These are phyloP conservation scores for Phalaenopsis equestris DNA, from an alignment of 106 monocot genomes.

Conservation along the genomic window DNA sequence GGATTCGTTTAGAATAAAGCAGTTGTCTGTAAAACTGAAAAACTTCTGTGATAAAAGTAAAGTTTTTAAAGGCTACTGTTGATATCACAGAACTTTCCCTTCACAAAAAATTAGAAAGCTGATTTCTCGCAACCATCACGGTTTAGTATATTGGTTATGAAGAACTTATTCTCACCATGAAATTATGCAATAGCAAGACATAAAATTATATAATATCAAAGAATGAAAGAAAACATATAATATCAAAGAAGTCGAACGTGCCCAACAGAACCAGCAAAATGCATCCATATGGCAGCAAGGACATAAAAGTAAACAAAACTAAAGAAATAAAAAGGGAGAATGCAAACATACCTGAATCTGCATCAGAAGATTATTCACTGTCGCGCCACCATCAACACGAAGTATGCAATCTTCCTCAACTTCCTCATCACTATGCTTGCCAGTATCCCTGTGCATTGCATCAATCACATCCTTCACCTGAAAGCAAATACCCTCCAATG, in stretches of 20 bases:
- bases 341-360: conserved; percentile 72
- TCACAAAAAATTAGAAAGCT: too few relatives aligned
- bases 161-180: too few relatives aligned
- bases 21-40: too few relatives aligned
- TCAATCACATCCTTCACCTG: conserved; percentile 94
- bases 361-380: conserved; percentile 88
- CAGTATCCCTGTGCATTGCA: conserved; percentile 83
- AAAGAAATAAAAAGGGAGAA: neutral
- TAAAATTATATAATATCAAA: too few relatives aligned
- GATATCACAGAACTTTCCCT: too few relatives aligned
- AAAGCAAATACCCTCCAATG: conserved; percentile 90
- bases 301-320: neutral
- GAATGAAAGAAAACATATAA: too few relatives aligned
- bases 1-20: too few relatives aligned
- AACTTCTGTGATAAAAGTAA: too few relatives aligned
- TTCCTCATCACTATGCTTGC: conserved; percentile 22
- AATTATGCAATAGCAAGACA: too few relatives aligned
- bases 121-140: too few relatives aligned
- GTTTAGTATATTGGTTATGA: too few relatives aligned
- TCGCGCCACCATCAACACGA: conserved; percentile 87
- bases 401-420: conserved; percentile 54
- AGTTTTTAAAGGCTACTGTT: too few relatives aligned
- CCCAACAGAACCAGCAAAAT: neutral
- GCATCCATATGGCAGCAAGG: neutral
- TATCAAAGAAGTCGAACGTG: neutral